A percentile compares a stretch with the other conserved stretches of the same genome.
Evolutionary conservation across 345 rosid genomes (phyloP).

Genomic region (Gossypium turneri): DNA sequence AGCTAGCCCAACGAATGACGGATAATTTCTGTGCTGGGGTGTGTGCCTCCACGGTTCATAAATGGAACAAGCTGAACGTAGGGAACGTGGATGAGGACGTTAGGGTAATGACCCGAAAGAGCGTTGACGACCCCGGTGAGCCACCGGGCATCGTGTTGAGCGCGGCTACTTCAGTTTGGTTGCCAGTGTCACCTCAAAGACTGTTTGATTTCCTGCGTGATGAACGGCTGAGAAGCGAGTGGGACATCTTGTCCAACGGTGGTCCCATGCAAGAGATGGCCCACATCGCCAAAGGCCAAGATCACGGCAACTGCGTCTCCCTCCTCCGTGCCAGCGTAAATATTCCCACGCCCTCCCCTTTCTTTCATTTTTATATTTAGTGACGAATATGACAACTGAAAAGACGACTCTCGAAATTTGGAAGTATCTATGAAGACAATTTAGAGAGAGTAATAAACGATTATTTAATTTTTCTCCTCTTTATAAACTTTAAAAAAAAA

Average conservation of each 20-base stretch:
- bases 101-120: conserved; percentile 84
- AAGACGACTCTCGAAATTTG: conserved; percentile 9
- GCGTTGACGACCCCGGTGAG: conserved; percentile 87
- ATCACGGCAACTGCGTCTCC: conserved; percentile 92
- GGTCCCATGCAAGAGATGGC: conserved; percentile 99
- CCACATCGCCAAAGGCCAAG: conserved; percentile 91
- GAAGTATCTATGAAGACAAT: conserved; percentile 11
- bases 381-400: background rate
- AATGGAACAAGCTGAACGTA: conserved; percentile 74
- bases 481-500: too few relatives aligned
- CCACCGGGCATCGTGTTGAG: conserved; percentile 86
- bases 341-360: background rate
- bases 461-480: too few relatives aligned
- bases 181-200: conserved; percentile 68
- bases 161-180: conserved; percentile 94
- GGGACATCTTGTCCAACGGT: conserved; percentile 97
- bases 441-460: background rate
- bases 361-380: background rate
- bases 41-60: conserved; percentile 78
- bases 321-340: conserved; percentile 82
- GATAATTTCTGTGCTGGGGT: conserved; percentile 93
- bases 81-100: conserved; percentile 80
- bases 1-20: conserved; percentile 90
- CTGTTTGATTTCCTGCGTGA: conserved; percentile 81
- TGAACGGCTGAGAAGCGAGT: conserved; percentile 80